phyloP scores from a whole-genome alignment of 2,329 filamentous ascomycete genomes.

The Microdochium bolleyi region DNA sequence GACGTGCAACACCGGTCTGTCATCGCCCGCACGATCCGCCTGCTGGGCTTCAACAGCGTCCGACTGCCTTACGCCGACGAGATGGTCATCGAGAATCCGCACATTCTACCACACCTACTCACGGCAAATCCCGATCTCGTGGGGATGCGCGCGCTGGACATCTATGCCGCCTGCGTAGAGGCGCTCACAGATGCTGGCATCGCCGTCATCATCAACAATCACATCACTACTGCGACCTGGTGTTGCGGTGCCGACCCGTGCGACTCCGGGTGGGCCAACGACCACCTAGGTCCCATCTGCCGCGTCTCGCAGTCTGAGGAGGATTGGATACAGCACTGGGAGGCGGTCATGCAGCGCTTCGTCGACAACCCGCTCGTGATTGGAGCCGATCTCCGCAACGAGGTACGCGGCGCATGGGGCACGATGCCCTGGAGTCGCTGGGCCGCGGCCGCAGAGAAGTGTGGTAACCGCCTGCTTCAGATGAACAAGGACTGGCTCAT shows the following conservation, averaged over 20 bases:
- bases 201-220: constrained; percentile 61
- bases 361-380: constrained; percentile 53
- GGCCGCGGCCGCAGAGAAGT: constrained; percentile 56
- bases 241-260: constrained; percentile 62
- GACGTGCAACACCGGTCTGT: constrained; percentile 53
- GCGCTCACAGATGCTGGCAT: constrained; percentile 54
- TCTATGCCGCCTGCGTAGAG: constrained; percentile 50
- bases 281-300: constrained; percentile 52
- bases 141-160: constrained; percentile 48
- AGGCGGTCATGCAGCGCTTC: constrained; percentile 53
- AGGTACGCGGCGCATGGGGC: constrained; percentile 61
- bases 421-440: constrained; percentile 60
- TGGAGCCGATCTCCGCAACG: constrained; percentile 60
- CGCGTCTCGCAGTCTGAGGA: constrained; percentile 55
- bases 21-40: constrained; percentile 52
- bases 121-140: constrained; percentile 53
- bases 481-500: constrained; percentile 59
- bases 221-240: constrained; percentile 62
- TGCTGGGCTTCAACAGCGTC: constrained; percentile 63
- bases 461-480: constrained; percentile 50
- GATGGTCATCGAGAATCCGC: constrained; percentile 53
- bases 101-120: constrained; percentile 40
- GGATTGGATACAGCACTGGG: constrained; percentile 60
- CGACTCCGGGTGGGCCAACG: constrained; percentile 60
- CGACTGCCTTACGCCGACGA: constrained; percentile 63